Conservation (phyloP, 1,284 basidiomycete species). For the Rhodotorula sp. region DNA sequence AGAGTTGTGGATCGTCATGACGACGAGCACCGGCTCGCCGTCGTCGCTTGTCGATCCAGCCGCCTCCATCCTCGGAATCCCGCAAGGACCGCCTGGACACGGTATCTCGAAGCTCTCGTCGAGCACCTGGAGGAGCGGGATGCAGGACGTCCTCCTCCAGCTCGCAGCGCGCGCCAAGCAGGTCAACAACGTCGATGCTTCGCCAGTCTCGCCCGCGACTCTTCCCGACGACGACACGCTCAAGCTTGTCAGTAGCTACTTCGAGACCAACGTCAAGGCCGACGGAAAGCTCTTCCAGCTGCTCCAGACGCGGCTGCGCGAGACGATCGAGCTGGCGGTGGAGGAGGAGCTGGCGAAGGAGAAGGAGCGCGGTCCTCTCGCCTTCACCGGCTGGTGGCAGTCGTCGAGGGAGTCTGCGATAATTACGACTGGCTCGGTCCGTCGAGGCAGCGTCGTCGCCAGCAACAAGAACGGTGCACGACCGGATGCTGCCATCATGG, state of each 20-base stretch:
- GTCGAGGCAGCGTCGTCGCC: not conserved
- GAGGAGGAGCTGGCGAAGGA: slow-evolving; percentile 46
- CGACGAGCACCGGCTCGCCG: not conserved
- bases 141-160: slow-evolving; percentile 64
- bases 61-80: slow-evolving; percentile 53
- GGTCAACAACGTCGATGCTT: not conserved
- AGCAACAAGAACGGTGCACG: not conserved
- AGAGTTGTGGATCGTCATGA: slow-evolving; percentile 70
- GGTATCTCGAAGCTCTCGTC: slow-evolving; percentile 50
- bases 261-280: slow-evolving; percentile 32
- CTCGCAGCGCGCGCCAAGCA: slow-evolving; percentile 60
- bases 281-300: slow-evolving; percentile 51
- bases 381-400: slow-evolving; percentile 18
- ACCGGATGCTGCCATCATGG: slow-evolving; percentile 9
- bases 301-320: slow-evolving; percentile 62
- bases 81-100: slow-evolving; percentile 49
- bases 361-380: not conserved
- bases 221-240: slow-evolving; percentile 49
- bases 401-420: not conserved
- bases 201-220: not conserved
- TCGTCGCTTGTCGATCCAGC: slow-evolving; percentile 46
- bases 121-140: slow-evolving; percentile 55
- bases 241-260: slow-evolving; percentile 31
- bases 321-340: slow-evolving; percentile 63
- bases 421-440: slow-evolving; percentile 11